Evolutionary conservation across 495 filamentous ascomycete genomes (phyloP).

Genomic region (Aspergillus coremiiformis): DNA sequence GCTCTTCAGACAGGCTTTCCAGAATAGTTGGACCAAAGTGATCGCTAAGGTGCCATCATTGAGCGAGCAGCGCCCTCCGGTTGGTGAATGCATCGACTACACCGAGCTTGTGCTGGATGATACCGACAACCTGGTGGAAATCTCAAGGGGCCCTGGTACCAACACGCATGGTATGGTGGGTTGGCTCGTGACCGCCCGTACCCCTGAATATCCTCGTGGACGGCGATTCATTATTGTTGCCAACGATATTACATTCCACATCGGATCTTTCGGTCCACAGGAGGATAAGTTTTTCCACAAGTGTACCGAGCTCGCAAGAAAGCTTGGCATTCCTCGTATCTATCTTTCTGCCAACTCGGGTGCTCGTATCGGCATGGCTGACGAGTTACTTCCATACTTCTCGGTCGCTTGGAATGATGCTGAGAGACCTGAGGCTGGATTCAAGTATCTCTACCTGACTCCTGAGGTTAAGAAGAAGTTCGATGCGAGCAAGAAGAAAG

Average conservation of each 20-base stretch:
- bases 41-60: constrained; percentile 63
- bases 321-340: constrained; percentile 89
- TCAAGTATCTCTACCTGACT: constrained; percentile 97
- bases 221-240: constrained; percentile 90
- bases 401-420: constrained; percentile 91
- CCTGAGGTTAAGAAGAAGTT: constrained; percentile 81
- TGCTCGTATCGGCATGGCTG: constrained; percentile 93
- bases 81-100: constrained; percentile 92
- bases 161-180: constrained; percentile 98
- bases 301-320: constrained; percentile 91
- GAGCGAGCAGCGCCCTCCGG: constrained; percentile 69
- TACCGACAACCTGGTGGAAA: constrained; percentile 82
- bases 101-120: constrained; percentile 92
- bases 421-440: constrained; percentile 76
- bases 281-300: constrained; percentile 99
- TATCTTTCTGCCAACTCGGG: constrained; percentile 99
- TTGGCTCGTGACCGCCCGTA: constrained; percentile 93
- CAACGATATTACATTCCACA: constrained; percentile 99
- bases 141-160: constrained; percentile 85
- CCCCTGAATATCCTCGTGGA: constrained; percentile 93
- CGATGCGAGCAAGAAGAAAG: constrained; percentile 68
- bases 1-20: constrained; percentile 94
- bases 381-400: constrained; percentile 95
- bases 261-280: constrained; percentile 90
- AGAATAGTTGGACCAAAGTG: constrained; percentile 83